phyloP scores from a whole-genome alignment of 441 rosid genomes.

The Lepidium campestre region DNA sequence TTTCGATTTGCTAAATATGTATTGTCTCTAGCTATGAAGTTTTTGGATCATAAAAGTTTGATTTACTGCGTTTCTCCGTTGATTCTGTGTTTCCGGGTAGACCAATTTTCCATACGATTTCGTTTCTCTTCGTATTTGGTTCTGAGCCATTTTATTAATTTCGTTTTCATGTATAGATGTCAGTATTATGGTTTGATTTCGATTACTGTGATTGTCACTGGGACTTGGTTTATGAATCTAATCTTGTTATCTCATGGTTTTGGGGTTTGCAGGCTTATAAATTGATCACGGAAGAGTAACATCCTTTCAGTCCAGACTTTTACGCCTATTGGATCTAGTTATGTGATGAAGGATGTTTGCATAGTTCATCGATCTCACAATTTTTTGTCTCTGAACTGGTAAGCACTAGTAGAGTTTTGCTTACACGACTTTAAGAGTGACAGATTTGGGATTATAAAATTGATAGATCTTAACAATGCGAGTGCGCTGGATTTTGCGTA shows the following conservation, averaged over 20 bases:
- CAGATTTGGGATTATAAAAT: not conserved
- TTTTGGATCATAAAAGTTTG: not conserved
- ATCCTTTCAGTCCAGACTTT: not conserved
- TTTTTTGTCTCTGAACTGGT: constrained; percentile 9
- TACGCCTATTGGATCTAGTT: not conserved
- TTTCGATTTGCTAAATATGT: not conserved
- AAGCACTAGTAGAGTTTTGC: not conserved
- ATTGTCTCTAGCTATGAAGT: not conserved
- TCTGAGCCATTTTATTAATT: not conserved
- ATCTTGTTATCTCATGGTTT: not conserved
- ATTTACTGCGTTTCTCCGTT: constrained; percentile 1
- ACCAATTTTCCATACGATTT: constrained; percentile 13
- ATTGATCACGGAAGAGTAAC: not conserved
- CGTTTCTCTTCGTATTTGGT: not conserved
- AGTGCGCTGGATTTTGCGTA: not conserved
- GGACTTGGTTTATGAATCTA: not conserved
- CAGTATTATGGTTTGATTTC: not conserved
- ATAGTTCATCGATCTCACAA: not conserved
- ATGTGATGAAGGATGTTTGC: not conserved
- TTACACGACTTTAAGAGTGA: not conserved
- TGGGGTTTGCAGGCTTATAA: not conserved
- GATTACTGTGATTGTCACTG: not conserved
- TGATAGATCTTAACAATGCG: not conserved
- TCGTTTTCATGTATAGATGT: not conserved
- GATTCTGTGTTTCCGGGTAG: not conserved